Base-by-base conservation (phyloP, 2,329 filamentous ascomycete species). In the Phialophora verrucosa region DNA sequence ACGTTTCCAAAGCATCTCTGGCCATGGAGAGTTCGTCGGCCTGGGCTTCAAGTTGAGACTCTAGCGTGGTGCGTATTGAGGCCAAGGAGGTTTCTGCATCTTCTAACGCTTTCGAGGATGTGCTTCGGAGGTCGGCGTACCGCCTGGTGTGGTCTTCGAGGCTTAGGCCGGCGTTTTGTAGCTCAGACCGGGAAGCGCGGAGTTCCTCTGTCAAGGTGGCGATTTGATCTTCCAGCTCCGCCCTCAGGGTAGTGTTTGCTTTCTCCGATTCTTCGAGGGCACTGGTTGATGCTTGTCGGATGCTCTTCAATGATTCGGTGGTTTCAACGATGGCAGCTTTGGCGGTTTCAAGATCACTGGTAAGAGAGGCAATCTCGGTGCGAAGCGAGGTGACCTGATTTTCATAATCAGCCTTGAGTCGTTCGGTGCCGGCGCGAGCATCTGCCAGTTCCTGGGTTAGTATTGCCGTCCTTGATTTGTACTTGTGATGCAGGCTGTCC, bases 211-310 rank as follows among this genome's bases (percentile, higher is more conserved):
- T 88, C 56, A 97, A 82, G n/a, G 84, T 81, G 0, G 83, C 77
- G 59, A 98, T 83, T 75, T 93, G 88, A 71, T 80, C 80, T 75
- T 97, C 91, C 27, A 98, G 84, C 56, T 87, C 84, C 23, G 83
- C 75, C 55, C 53, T 55, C 14, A 71, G 31, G 2, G 60, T 54
- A 5, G 63, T 31, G n/a, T 64, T 64, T 42, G 59, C 57, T 35
- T 68, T 65, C 35, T 70, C 49, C 4, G 69, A 67, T 20, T 71
- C 64, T 42, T 68, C 56, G 2, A 70, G 64, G 1, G 69, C 66
- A 2, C 56, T 47, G n/a, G 61, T 54, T 29, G 69, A 70, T 20
- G 61, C 62, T 17, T 65, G 51, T 47, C 67, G 69, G 11, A 70
- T 64, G 47, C 54, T 62, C 23, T 66, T 64, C 47, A 70, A 44